These are phyloP conservation scores for Apiotrichum montevideense DNA, from an alignment of 1,284 basidiomycete species.

Conservation along the genomic window DNA sequence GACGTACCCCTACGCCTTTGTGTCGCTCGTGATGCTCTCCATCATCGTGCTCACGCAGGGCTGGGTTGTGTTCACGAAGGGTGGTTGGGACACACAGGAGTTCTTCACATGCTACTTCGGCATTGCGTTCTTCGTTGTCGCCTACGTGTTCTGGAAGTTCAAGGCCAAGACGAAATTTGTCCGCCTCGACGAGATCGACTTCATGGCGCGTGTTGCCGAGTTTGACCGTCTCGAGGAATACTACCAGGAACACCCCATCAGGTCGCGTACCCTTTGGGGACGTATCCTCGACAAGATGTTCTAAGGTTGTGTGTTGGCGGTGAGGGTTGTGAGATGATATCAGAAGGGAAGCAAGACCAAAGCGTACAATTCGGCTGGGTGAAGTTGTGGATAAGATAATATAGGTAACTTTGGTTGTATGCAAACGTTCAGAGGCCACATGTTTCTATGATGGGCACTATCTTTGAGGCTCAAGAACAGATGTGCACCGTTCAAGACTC, in stretches of 20 bases:
- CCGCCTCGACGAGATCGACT: conserved; percentile 7
- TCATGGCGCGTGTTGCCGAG: conserved; percentile 9
- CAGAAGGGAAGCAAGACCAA: no score
- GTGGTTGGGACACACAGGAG: conserved; percentile 10
- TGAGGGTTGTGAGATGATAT: no score
- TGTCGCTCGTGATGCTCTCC: conserved; percentile 7
- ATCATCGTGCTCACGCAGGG: conserved; percentile 15
- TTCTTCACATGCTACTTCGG: conserved; percentile 17
- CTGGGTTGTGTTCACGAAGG: conserved; percentile 14
- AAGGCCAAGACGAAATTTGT: conserved; percentile 9
- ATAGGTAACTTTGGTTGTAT: no score
- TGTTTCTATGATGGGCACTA: no score
- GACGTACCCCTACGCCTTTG: conserved; percentile 9
- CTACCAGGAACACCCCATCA: conserved; percentile 1
- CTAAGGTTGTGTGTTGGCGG: no score
- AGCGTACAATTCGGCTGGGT: no score
- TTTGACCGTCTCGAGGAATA: conserved; percentile 12
- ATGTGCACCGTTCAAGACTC: no score
- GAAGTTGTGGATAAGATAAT: no score
- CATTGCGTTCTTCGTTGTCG: conserved; percentile 11
- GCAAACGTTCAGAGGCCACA: no score
- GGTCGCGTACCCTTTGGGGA: no score
- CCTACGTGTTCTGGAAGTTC: conserved; percentile 17
- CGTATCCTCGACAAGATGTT: no score
- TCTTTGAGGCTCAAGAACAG: no score